These are phyloP conservation scores for Leishmania arabica DNA, from an alignment of 208 protist species.

Conservation along the genomic window DNA sequence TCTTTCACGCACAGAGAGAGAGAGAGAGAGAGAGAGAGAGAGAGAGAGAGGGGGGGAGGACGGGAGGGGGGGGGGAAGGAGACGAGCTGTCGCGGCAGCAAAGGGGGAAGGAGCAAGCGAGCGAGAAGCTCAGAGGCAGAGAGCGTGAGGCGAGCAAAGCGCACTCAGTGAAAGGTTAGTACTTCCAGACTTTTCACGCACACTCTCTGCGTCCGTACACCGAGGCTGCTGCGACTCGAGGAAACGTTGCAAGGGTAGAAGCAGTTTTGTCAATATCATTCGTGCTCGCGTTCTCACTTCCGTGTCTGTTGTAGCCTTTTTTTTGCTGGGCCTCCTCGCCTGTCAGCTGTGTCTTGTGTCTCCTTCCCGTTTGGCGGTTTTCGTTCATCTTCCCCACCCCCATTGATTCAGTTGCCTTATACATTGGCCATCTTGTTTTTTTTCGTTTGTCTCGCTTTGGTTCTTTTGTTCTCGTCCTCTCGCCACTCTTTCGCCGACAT, in stretches of 20 bases:
- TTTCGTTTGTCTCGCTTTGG: conserved; percentile 3
- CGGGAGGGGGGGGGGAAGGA: no score
- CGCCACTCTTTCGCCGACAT: background rate
- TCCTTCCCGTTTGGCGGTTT: background rate
- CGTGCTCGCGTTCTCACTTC: background rate
- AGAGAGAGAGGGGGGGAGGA: no score
- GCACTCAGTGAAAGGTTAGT: no score
- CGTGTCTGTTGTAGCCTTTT: background rate
- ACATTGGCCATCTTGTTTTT: background rate
- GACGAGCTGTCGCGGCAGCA: no score
- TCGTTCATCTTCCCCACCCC: background rate
- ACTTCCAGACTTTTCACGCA: background rate
- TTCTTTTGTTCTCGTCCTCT: background rate
- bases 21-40: background rate
- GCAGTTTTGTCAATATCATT: background rate
- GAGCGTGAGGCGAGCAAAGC: background rate
- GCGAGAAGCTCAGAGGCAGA: background rate
- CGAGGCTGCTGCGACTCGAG: background rate
- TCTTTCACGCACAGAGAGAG: background rate
- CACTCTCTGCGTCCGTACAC: background rate
- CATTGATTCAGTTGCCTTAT: background rate
- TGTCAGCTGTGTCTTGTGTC: background rate
- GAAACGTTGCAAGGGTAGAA: background rate
- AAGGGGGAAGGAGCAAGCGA: background rate
- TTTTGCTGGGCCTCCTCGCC: background rate